These are phyloP conservation scores for Phylloporus sp. DNA, from an alignment of 768 basidiomycete genomes.

Conservation along the genomic window DNA sequence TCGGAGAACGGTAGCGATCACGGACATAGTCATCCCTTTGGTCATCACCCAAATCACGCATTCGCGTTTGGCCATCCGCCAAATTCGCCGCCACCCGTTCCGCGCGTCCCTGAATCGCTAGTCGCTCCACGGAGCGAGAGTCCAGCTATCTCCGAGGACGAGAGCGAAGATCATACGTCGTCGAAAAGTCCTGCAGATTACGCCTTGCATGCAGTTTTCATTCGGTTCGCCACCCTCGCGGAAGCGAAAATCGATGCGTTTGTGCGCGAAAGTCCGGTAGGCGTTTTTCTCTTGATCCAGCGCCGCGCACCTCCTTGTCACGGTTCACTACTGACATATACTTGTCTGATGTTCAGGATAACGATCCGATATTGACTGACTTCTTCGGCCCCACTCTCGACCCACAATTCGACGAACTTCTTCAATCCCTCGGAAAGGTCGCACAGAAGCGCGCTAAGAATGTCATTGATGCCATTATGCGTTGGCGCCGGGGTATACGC, in stretches of 20 bases:
- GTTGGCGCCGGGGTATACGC: slow-evolving; percentile 77
- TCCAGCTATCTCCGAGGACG: slow-evolving; percentile 53
- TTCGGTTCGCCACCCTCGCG: slow-evolving; percentile 74
- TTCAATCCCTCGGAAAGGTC: slow-evolving; percentile 81
- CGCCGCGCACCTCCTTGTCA: background rate
- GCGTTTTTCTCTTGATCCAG: slow-evolving; percentile 26
- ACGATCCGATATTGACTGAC: slow-evolving; percentile 59
- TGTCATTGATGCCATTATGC: slow-evolving; percentile 81
- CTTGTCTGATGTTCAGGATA: slow-evolving; percentile 44
- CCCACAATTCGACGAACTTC: slow-evolving; percentile 73
- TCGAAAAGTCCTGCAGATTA: slow-evolving; percentile 85
- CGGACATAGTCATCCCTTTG: slow-evolving; percentile 39
- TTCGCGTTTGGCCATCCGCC: slow-evolving; percentile 26
- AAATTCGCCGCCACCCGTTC: slow-evolving; percentile 72
- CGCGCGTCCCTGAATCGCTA: slow-evolving; percentile 64
- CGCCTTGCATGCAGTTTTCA: slow-evolving; percentile 83
- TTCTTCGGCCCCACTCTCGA: slow-evolving; percentile 72
- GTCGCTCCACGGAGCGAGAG: slow-evolving; percentile 49
- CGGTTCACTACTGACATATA: slow-evolving; percentile 1
- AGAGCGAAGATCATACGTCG: slow-evolving; percentile 55
- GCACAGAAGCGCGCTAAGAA: slow-evolving; percentile 80
- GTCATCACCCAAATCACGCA: slow-evolving; percentile 24
- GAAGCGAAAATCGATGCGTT: slow-evolving; percentile 78
- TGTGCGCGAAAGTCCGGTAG: slow-evolving; percentile 60
- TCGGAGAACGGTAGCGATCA: slow-evolving; percentile 73